Base-by-base conservation (phyloP, 148 eudicot species). In the Rhododendron ferrugineum region DNA sequence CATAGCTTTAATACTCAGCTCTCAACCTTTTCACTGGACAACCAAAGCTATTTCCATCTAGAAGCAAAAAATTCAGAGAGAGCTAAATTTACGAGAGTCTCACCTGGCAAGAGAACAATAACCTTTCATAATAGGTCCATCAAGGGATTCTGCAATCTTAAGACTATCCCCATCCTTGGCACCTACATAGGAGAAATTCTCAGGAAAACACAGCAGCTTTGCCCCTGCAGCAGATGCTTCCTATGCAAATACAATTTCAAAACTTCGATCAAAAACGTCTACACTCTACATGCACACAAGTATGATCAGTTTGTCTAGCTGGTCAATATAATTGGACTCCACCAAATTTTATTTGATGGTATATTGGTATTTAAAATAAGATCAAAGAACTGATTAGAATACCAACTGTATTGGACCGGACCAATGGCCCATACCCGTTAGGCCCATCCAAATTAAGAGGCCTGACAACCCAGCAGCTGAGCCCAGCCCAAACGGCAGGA, bases 141-240 rank as follows among this genome's bases (percentile, higher is more conserved):
- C 99, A 72, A 96, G 86, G 56, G 92, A 81, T 82, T 96, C 95
- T 22, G 95, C 97, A 82, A 93, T 91, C 82, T 91, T 89, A 74
- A 94, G 88, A 85, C 98, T 93, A 73, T 96, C 99, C 58, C 97
- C 98, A 50, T 84, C 86, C 81, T 81, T 77, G 74, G 88, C 87
- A 78, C 95, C 99, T 2, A 94, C 85, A 86, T 85, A 96, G 56
- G 99, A 94, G 89, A 96, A 96, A 87, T 92, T 94, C 89, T 96
- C 98, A 82, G 98, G 98, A 87, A 96, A 93, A 76, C 95, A 95
- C 32, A 96, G 92, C 90, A 96, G 86, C 84, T 96, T 96, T 60
- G 95, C 98, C 78, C 98, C 99, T 60, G 95, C 95, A 84, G 95
- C 89, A 40, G 95, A 92, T 72, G 99, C 99, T 91, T 94, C 97